Base-by-base conservation (phyloP, 1,284 basidiomycete genomes). In the Amylostereum areolatum region DNA sequence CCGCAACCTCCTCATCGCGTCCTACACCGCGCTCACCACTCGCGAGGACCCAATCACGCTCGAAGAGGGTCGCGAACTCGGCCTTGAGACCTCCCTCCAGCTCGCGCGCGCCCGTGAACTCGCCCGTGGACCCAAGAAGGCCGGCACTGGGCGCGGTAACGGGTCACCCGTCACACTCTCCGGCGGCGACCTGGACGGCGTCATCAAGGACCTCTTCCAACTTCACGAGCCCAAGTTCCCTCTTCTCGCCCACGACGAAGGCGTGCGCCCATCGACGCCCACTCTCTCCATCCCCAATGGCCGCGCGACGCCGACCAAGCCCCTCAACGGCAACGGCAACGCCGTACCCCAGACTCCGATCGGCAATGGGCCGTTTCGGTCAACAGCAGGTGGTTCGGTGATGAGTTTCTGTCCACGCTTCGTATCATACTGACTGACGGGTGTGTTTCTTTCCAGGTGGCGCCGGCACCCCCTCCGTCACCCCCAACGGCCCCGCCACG, bases 31-130 rank as follows among this genome's bases (percentile, higher is more conserved):
- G 0, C 69, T 89, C 0, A 78, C 77, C 37, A 67, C 67, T 25
- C 81, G 83, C 8, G 68, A 73, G 3, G 71, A 72, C 0, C 78
- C 85, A 0, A 68, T 87, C 31, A 70, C 72, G 0, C 62, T 82
- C 11, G 67, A 66, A 4, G 85, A 89, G 50, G 84, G 80, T 47
- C 60, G 68, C 12, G 66, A 67, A 35, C 63, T 89, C 25, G 80
- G 80, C 0, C 69, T 88, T 63, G 80, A 83, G 45, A 83, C 78
- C 0, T 70, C 79, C 0, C 62, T 88, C 6, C 72, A 67, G 49
- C 66, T 88, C 27, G 80, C 81, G 0, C 65, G 67, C 1, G 80
- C 78, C 0, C 71, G 85, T 3, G 85, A 88, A 56, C 65, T 66
- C 31, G 73, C 76, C 0, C 70, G 83, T 2, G 65, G 71, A 10